Percentiles rank a stretch among this genome's conserved stretches.
Evolutionary conservation across 148 eudicot species (phyloP).

Genomic region (Amaranthus palmeri): DNA sequence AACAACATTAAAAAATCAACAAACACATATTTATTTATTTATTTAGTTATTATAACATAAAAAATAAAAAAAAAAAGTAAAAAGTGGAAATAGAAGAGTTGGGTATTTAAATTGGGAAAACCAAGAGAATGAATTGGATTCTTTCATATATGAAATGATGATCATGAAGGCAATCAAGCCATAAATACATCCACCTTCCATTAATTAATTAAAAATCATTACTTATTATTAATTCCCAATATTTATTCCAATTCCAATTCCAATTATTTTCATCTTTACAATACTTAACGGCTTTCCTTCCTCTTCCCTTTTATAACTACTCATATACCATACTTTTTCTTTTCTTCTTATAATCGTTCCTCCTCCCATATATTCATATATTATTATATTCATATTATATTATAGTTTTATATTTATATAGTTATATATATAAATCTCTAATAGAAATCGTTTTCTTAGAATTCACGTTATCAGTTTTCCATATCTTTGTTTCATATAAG

Average conservation of each 20-base stretch:
- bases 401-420: background rate
- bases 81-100: background rate
- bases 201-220: background rate
- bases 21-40: background rate
- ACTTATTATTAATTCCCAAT: background rate
- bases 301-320: background rate
- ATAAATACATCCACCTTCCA: background rate
- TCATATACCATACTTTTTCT: too few relatives aligned
- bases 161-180: background rate
- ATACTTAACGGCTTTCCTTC: conserved; percentile 14
- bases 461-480: background rate
- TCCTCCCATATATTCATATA: too few relatives aligned
- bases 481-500: background rate
- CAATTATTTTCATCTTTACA: background rate
- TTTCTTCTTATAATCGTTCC: too few relatives aligned
- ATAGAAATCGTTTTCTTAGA: conserved; percentile 4
- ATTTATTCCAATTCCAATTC: background rate
- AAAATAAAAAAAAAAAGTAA: background rate
- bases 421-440: background rate
- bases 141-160: background rate
- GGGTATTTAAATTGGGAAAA: conserved; percentile 10
- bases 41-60: background rate
- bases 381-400: background rate
- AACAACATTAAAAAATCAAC: too few relatives aligned
- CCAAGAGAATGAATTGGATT: background rate